Evolutionary conservation across 495 filamentous ascomycete genomes (phyloP), one percentile per base, ranked within the genome.

Genomic region (Xylaria venustula): DNA sequence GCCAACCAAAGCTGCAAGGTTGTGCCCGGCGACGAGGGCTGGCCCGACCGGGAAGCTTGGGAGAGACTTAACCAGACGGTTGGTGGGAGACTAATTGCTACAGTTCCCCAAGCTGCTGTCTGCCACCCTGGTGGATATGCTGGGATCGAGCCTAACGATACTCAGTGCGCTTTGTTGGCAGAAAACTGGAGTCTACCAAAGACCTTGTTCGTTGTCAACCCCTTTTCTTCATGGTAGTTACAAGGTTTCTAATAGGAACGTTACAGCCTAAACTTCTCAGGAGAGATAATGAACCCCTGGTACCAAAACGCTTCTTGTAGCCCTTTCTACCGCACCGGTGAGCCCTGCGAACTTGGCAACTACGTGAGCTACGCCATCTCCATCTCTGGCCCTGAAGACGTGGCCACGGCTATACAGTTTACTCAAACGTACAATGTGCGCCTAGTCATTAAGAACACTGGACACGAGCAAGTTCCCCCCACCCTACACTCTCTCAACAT

Each of bases 21-120:
- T 15, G 30, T 73, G 5, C 70, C 72, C 1, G 70, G 67, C 23
- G 70, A 72, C 52, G 17, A 49, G 2, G 9, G 26, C 17, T 75
- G 68, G 68, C 72, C 72, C 0, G 65, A 71, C 7, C 34, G 36
- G 0, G 25, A 34, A 1, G 42, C 66, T 2, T 84, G 81, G 80
- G 41, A 36, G 0, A 11, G 63, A 3, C 67, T 84, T 3, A 77
- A 82, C 58, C 15, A 58, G 1, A 65, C 76, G n/a, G 61, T 79
- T 2, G 69, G 64, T 2, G 77, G 77, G 22, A 61, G 71, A 3
- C 70, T 84, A 0, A 72, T 79, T 22, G 72, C 78, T 41, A 79
- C 79, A 2, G 69, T 78, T 1, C 82, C 81, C 11, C 49, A 80
- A 22, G 81, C 72, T 6, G 67, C 71, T 0, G 64, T 76, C 2